Conservation (phyloP, 352 stramenopile genomes). For the Phytophthora rubi region DNA sequence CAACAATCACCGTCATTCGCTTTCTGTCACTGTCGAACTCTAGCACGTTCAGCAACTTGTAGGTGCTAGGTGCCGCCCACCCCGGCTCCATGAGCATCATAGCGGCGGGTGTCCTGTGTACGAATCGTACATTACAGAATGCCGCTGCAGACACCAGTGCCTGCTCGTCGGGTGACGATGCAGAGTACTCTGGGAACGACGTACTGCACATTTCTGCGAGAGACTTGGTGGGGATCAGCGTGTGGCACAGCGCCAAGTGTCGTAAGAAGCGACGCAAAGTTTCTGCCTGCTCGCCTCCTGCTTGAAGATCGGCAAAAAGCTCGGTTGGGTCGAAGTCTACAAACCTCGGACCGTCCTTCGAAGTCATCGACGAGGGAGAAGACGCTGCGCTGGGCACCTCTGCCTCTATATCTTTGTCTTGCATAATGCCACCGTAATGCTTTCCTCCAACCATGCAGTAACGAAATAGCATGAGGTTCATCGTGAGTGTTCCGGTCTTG, state of each 20-base stretch:
- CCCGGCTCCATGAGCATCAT: constrained; percentile 65
- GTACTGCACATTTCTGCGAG: constrained; percentile 82
- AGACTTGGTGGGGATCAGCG: constrained; percentile 74
- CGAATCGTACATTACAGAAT: constrained; percentile 81
- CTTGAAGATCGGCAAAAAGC: constrained; percentile 63
- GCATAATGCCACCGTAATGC: constrained; percentile 89
- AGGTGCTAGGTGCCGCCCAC: constrained; percentile 53
- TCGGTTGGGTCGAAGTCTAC: constrained; percentile 79
- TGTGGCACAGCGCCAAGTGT: constrained; percentile 86
- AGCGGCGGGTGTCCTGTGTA: constrained; percentile 69
- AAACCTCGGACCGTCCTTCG: constrained; percentile 36
- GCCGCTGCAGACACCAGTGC: constrained; percentile 76
- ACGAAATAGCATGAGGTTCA: constrained; percentile 97
- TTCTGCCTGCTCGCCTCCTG: constrained; percentile 41
- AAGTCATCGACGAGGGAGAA: constrained; percentile 1
- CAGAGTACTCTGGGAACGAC: constrained; percentile 72
- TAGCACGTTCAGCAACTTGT: constrained; percentile 93
- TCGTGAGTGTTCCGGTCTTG: constrained; percentile 96
- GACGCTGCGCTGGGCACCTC: constrained; percentile 3
- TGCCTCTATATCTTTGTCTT: constrained; percentile 57
- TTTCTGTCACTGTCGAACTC: constrained; percentile 98
- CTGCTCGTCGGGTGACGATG: constrained; percentile 84
- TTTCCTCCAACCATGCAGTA: constrained; percentile 94
- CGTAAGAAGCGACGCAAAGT: constrained; percentile 68
- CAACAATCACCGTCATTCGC: constrained; percentile 96